Base-by-base conservation (phyloP, 148 eudicot species). In the Pouteria glomerata region DNA sequence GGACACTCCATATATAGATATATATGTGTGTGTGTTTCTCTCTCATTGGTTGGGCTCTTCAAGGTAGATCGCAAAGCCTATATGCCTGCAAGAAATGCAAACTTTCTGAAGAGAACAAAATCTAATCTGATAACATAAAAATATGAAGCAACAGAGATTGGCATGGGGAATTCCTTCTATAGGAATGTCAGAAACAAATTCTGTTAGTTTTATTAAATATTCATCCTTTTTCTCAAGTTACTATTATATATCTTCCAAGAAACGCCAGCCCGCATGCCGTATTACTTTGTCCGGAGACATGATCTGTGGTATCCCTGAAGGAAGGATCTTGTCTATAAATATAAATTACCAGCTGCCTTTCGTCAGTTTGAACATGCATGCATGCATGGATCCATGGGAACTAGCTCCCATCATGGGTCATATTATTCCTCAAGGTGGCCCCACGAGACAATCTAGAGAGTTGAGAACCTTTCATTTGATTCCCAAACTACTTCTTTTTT, bases 281-380 rank as follows among this genome's bases (percentile, higher is more conserved):
- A 16, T 51, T 10, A 48, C 19, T 65, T 39, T 51, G n/a, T 21
- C 42, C 59, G 21, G 70, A 67, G 68, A 73, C 42, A 63, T 50
- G 60, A 73, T 64, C 56, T 55, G n/a, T 42, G 70, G 27, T 37
- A 66, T 58, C 57, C 68, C 70, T 66, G 8, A 45, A 6, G 64
- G 71, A 48, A 59, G 66, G 67, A 70, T 70, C 73, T 39, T 69
- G 67, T 45, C 57, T 29, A 51, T 19, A 14, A 31, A n/a, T n/a
- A n/a, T n/a, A n/a, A n/a, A n/a, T n/a, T n/a, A n/a, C n/a, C n/a
- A n/a, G n/a, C 24, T 2, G 26, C 47, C 48, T 68, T 69, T 76
- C 70, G 79, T 69, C 74, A 58, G 74, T 30, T 48, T 75, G 65
- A 75, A 68, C 42, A 27, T 59, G 66, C 47, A 60, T 23, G 47